These are phyloP conservation scores for Peronospora destructor DNA, from an alignment of 352 stramenopile genomes.

Conservation along the genomic window DNA sequence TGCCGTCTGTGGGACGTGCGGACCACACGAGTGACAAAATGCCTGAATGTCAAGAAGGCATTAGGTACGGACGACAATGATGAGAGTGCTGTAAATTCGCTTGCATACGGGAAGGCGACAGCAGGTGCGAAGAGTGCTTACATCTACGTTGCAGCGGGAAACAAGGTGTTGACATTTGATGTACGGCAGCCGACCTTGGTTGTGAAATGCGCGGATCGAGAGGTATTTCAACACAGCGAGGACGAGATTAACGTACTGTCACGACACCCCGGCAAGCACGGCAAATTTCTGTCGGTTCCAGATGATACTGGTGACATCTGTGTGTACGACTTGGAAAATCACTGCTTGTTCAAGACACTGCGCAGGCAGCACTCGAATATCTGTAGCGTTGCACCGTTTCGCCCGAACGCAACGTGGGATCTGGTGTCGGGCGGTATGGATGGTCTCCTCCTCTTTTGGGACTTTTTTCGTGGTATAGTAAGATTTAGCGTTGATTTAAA, in stretches of 20 bases:
- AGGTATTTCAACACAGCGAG: slow-evolving; percentile 53
- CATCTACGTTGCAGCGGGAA: slow-evolving; percentile 52
- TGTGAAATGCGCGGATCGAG: slow-evolving; percentile 42
- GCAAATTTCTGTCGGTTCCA: slow-evolving; percentile 51
- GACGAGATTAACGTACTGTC: slow-evolving; percentile 67
- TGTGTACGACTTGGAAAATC: slow-evolving; percentile 52
- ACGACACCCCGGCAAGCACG: slow-evolving; percentile 39
- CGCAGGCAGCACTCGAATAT: slow-evolving; percentile 63
- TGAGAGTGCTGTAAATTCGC: slow-evolving; percentile 56
- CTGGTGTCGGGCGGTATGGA: slow-evolving; percentile 68
- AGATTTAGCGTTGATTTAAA: slow-evolving; percentile 71
- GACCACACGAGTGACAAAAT: slow-evolving; percentile 46
- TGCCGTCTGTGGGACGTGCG: slow-evolving; percentile 68
- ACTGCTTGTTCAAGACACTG: slow-evolving; percentile 58
- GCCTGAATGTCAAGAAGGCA: slow-evolving; percentile 55
- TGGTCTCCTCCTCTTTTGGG: slow-evolving; percentile 66
- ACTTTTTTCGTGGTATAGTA: slow-evolving; percentile 59
- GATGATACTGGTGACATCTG: slow-evolving; percentile 67
- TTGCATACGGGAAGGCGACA: slow-evolving; percentile 41
- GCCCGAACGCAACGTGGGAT: slow-evolving; percentile 64
- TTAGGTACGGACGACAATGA: slow-evolving; percentile 27
- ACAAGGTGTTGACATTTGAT: slow-evolving; percentile 66
- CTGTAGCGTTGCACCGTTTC: slow-evolving; percentile 59
- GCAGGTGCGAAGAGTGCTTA: slow-evolving; percentile 24
- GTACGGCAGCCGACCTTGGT: slow-evolving; percentile 52